phyloP scores from a whole-genome alignment of 768 basidiomycete genomes.

The Leccinellum luteum region DNA sequence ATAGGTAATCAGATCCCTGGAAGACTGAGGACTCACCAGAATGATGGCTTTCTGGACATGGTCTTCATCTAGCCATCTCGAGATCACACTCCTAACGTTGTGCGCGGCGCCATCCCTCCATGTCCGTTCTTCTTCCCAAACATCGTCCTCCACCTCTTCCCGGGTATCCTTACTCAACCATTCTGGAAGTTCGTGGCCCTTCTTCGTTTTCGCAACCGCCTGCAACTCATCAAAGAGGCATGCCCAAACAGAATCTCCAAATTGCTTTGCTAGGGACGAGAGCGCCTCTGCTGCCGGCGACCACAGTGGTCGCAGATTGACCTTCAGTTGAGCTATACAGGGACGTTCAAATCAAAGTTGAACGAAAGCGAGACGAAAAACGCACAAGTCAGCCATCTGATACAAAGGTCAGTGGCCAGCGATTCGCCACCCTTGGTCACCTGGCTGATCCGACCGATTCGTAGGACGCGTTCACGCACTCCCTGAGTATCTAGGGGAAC shows the following conservation, averaged over 20 bases:
- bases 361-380: slow-evolving; percentile 2
- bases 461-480: slow-evolving; percentile 79
- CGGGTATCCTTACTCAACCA: slow-evolving; percentile 27
- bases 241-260: slow-evolving; percentile 71
- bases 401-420: slow-evolving; percentile 57
- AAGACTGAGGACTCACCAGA: slow-evolving; percentile 28
- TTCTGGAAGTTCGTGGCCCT: slow-evolving; percentile 9
- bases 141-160: slow-evolving; percentile 22
- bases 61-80: slow-evolving; percentile 43
- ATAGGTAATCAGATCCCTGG: neutral
- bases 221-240: slow-evolving; percentile 65
- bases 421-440: slow-evolving; percentile 52
- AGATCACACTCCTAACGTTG: slow-evolving; percentile 49
- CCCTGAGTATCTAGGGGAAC: slow-evolving; percentile 75
- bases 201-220: slow-evolving; percentile 19
- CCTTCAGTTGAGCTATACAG: slow-evolving; percentile 78
- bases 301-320: slow-evolving; percentile 91
- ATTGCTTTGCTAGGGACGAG: slow-evolving; percentile 47
- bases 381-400: slow-evolving; percentile 73
- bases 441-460: slow-evolving; percentile 69
- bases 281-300: slow-evolving; percentile 73
- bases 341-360: neutral
- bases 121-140: slow-evolving; percentile 66
- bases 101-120: slow-evolving; percentile 79
- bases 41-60: slow-evolving; percentile 32